A percentile compares a stretch with the other conserved stretches of the same genome.
These are phyloP conservation scores for Colletotrichum sp. DNA, from an alignment of 2,329 filamentous ascomycete species.

Conservation along the genomic window DNA sequence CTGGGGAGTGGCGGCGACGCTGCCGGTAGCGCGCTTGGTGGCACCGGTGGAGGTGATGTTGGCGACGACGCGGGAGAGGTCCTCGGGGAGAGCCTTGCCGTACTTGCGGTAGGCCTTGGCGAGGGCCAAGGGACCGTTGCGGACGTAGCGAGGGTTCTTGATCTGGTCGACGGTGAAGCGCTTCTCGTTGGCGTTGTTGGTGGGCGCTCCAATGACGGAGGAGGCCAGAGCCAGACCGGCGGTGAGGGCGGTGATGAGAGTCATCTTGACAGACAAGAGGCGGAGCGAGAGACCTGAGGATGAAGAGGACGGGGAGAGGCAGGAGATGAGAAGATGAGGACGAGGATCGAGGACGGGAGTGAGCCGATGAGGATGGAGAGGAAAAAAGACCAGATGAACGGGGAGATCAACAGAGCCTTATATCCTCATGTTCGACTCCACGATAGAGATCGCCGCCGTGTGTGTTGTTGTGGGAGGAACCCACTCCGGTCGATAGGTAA, in stretches of 20 bases:
- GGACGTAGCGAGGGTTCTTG: slow-evolving; percentile 36
- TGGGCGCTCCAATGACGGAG: slow-evolving; percentile 23
- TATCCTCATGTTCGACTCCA: slow-evolving; percentile 5
- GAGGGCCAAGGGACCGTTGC: slow-evolving; percentile 36
- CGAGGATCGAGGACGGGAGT: background rate
- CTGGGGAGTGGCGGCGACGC: slow-evolving; percentile 29
- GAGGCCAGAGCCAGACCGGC: slow-evolving; percentile 26
- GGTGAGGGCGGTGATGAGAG: slow-evolving; percentile 11
- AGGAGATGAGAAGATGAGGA: background rate
- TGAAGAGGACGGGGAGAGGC: background rate
- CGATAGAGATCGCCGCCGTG: background rate
- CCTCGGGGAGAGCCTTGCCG: slow-evolving; percentile 31
- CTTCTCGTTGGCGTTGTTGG: slow-evolving; percentile 13
- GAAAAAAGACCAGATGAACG: background rate
- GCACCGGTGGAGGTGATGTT: slow-evolving; percentile 20
- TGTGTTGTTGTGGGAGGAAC: background rate
- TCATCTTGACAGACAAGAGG: background rate
- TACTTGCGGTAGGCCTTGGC: slow-evolving; percentile 44
- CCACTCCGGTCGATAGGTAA: background rate
- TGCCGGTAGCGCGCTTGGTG: slow-evolving; percentile 33
- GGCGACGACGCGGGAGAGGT: slow-evolving; percentile 30
- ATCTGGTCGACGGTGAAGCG: slow-evolving; percentile 39
- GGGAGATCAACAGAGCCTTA: background rate
- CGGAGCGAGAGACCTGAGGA: background rate
- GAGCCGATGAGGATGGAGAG: background rate